Conservation (phyloP, 345 rosid genomes). For the Lepidium aucheri region DNA sequence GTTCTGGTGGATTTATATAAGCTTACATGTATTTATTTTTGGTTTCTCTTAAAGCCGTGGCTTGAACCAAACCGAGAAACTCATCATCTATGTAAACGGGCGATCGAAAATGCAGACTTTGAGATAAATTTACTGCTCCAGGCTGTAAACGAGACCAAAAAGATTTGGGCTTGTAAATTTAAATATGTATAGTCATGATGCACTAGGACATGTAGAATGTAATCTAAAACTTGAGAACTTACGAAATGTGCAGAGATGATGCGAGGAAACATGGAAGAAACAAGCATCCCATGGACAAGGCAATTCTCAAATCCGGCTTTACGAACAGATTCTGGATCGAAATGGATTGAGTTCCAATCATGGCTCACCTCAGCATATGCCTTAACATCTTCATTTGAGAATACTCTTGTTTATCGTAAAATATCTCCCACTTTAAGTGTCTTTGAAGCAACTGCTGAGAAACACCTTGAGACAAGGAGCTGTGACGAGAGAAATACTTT, state of each 20-base stretch:
- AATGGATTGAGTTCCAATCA: slow-evolving; percentile 72
- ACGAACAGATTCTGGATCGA: slow-evolving; percentile 52
- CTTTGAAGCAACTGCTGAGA: slow-evolving; percentile 31
- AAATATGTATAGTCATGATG: background rate
- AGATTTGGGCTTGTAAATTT: background rate
- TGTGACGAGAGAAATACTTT: slow-evolving; percentile 18
- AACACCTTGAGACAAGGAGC: slow-evolving; percentile 31
- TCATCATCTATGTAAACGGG: slow-evolving; percentile 75
- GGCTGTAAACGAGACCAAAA: slow-evolving; percentile 41
- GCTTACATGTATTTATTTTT: slow-evolving; percentile 61
- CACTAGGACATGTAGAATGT: background rate
- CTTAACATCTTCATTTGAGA: slow-evolving; percentile 51
- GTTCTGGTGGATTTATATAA: background rate
- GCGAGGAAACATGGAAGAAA: slow-evolving; percentile 73
- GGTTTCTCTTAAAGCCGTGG: slow-evolving; percentile 42
- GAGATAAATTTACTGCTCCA: slow-evolving; percentile 80
- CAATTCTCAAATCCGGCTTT: slow-evolving; percentile 55
- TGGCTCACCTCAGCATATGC: slow-evolving; percentile 69
- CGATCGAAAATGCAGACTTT: slow-evolving; percentile 62
- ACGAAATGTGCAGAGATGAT: slow-evolving; percentile 72
- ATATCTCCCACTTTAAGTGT: slow-evolving; percentile 54
- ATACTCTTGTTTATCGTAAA: slow-evolving; percentile 47
- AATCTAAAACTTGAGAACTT: slow-evolving; percentile 25
- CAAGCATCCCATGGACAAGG: slow-evolving; percentile 87
- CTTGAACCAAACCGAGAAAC: slow-evolving; percentile 47